Evolutionary conservation across 495 filamentous ascomycete genomes (phyloP), one percentile per base, ranked within the genome.

Genomic region (Astrothelium macrocarpum): DNA sequence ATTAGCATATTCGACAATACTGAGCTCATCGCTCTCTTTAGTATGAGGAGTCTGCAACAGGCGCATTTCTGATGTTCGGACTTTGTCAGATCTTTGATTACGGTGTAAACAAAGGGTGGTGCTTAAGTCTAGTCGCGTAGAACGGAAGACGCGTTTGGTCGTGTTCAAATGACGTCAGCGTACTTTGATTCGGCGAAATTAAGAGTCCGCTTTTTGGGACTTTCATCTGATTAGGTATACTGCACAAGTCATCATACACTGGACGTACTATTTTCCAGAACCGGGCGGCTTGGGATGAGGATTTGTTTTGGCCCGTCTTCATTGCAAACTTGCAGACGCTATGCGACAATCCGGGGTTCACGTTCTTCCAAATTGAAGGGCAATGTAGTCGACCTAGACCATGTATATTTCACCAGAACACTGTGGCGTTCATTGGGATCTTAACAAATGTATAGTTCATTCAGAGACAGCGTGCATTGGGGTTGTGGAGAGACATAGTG

Each of bases 401-500:
- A 76, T 64, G 73, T 74, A 67, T 5, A 65, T 29, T 11, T 61
- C n/a, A 28, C 43, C 34, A 31, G 16, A 20, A 36, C 2, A 34
- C 7, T 2, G 32, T 12, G 2, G 23, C 4, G 23, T 34, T 11
- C 25, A 25, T 2, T 63, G 63, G 36, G 2, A 25, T 36, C 20
- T 59, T 65, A 16, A 66, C 58, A 10, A 34, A 1, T 61, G 7
- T 20, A 45, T 63, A 88, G 85, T 88, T 88, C 65, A 74, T 88
- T 43, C 82, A 85, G 67, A 71, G 84, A 32, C 70, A 76, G 26
- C 77, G 80, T 53, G 82, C 76, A 3, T 69, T 88, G 2, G 76
- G 79, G 1, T 69, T 88, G 31, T 88, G 84, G 74, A 80, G 83
- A 11, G 74, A 74, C n/a, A 80, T 87, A 34, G 62, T 85, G 23